phyloP scores from a whole-genome alignment of 805 yeast species.

The Pichia rugopelliculosa region DNA sequence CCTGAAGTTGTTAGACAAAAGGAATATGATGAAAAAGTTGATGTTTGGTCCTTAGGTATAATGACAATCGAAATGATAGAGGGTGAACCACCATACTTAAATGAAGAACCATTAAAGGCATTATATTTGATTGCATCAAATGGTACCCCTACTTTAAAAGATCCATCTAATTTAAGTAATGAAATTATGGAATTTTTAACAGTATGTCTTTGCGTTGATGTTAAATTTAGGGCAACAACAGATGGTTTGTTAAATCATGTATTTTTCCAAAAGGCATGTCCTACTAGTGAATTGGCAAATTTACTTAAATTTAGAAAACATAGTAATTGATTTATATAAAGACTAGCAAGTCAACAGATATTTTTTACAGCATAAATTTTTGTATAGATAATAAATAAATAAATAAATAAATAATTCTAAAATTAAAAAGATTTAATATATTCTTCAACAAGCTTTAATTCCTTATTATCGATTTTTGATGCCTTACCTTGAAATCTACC shows the following conservation, averaged over 20 bases:
- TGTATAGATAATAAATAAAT: too few relatives aligned
- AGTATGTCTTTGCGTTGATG: constrained; percentile 92
- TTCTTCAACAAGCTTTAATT: not conserved
- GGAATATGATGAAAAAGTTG: constrained; percentile 95
- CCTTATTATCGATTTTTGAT: not conserved
- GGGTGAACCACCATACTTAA: constrained; percentile 97
- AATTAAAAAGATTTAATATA: constrained; percentile 4
- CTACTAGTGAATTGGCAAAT: constrained; percentile 49
- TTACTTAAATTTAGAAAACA: constrained; percentile 36
- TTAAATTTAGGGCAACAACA: constrained; percentile 81
- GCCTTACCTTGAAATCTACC: constrained; percentile 13
- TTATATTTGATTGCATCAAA: constrained; percentile 90
- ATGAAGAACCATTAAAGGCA: constrained; percentile 93
- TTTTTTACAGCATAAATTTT: too few relatives aligned
- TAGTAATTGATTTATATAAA: not conserved
- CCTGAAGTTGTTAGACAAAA: constrained; percentile 95
- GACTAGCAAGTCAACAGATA: too few relatives aligned
- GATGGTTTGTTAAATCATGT: constrained; percentile 77
- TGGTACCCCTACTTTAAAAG: constrained; percentile 91
- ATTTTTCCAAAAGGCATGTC: constrained; percentile 59
- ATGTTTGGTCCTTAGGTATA: constrained; percentile 96
- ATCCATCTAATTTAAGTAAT: constrained; percentile 64
- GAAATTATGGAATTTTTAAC: constrained; percentile 80
- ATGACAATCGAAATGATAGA: constrained; percentile 99
- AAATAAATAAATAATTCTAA: not conserved